phyloP scores from a whole-genome alignment of 495 filamentous ascomycete species.

The Xylaria palmicola region DNA sequence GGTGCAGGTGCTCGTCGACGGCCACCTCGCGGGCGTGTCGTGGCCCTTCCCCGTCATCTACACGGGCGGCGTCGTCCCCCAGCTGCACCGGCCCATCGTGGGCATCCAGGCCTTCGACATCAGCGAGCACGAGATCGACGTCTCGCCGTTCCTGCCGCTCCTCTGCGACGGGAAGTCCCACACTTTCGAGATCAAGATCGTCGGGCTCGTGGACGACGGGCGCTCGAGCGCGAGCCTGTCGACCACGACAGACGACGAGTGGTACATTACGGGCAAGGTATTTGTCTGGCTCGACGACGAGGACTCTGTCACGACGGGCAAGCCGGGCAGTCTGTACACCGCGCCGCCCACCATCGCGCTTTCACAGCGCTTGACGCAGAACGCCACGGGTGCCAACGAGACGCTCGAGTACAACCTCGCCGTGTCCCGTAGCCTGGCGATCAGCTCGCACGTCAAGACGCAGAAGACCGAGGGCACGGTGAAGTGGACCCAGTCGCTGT shows the following conservation, averaged over 20 bases:
- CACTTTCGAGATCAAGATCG: slow-evolving; percentile 69
- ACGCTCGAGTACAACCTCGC: slow-evolving; percentile 61
- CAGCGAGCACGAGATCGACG: slow-evolving; percentile 80
- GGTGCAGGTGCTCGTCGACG: slow-evolving; percentile 79
- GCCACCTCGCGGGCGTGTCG: slow-evolving; percentile 71
- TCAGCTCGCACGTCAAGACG: slow-evolving; percentile 54
- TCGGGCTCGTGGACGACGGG: slow-evolving; percentile 59
- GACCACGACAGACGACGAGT: slow-evolving; percentile 62
- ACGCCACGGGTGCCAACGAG: slow-evolving; percentile 55
- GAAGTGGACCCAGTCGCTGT: slow-evolving; percentile 63
- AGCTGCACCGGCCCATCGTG: slow-evolving; percentile 81
- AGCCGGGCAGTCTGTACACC: slow-evolving; percentile 12
- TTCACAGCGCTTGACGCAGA: slow-evolving; percentile 43
- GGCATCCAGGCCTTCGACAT: slow-evolving; percentile 85
- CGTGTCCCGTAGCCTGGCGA: slow-evolving; percentile 56
- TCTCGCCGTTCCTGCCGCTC: slow-evolving; percentile 75
- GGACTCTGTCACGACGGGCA: slow-evolving; percentile 56
- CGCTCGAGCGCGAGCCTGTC: slow-evolving; percentile 49
- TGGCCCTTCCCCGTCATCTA: slow-evolving; percentile 92
- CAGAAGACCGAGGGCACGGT: slow-evolving; percentile 40
- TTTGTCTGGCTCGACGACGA: slow-evolving; percentile 72
- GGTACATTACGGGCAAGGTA: slow-evolving; percentile 83
- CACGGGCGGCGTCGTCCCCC: slow-evolving; percentile 81
- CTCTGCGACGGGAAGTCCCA: slow-evolving; percentile 66
- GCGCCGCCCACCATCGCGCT: slow-evolving; percentile 36